These are phyloP conservation scores for Hemisphaericaspora xylanilytica DNA, from an alignment of 1,139 yeast species.

Conservation along the genomic window DNA sequence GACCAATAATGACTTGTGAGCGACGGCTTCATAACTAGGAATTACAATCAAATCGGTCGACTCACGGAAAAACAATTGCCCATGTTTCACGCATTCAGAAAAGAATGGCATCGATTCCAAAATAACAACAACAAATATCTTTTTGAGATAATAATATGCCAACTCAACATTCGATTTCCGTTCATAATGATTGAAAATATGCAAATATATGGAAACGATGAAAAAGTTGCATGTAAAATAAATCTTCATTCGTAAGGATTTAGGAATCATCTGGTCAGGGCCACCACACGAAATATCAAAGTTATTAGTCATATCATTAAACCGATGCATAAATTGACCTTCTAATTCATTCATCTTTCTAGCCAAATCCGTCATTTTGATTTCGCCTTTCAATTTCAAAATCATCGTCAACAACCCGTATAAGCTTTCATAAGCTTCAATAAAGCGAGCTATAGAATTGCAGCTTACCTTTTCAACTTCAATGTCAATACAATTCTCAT, in stretches of 20 bases:
- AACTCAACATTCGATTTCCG: constrained; percentile 20
- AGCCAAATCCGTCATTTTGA: constrained; percentile 20
- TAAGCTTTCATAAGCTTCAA: constrained; percentile 18
- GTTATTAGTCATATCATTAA: constrained; percentile 11
- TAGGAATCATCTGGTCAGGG: constrained; percentile 8
- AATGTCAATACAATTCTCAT: constrained; percentile 26
- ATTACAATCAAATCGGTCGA: constrained; percentile 36
- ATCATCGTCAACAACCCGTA: constrained; percentile 19
- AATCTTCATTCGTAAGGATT: constrained; percentile 22
- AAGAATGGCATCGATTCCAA: constrained; percentile 35
- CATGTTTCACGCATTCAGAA: constrained; percentile 21
- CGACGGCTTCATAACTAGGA: constrained; percentile 33
- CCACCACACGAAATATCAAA: constrained; percentile 5
- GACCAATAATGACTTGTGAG: constrained; percentile 31
- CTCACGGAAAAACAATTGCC: constrained; percentile 17
- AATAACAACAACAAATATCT: constrained; percentile 24
- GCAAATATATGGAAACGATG: constrained; percentile 28
- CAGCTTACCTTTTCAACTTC: constrained; percentile 24
- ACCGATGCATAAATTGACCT: constrained; percentile 16
- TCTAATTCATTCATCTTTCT: constrained; percentile 19
- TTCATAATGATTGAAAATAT: constrained; percentile 40
- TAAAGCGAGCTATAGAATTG: constrained; percentile 18
- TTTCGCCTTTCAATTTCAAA: constrained; percentile 20
- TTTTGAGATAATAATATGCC: constrained; percentile 31
- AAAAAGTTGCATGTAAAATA: constrained; percentile 22